Conservation (phyloP, 2,329 filamentous ascomycete genomes). For the Claviceps sp. region DNA sequence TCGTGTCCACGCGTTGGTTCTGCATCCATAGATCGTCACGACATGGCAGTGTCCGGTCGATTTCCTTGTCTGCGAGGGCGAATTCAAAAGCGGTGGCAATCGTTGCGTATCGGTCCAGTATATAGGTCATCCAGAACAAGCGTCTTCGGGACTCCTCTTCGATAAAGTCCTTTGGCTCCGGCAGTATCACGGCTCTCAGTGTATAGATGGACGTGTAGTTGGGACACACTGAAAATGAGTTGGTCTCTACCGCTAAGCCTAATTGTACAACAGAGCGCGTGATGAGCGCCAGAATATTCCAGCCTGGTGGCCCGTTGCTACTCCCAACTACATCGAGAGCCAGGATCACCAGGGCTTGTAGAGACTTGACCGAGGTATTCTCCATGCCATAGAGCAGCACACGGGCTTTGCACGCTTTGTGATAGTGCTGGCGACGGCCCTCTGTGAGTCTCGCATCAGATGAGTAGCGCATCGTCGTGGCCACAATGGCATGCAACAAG, state of each 20-base stretch:
- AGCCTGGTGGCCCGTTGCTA: constrained; percentile 81
- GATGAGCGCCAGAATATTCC: constrained; percentile 83
- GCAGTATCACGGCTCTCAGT: constrained; percentile 68
- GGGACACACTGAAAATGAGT: constrained; percentile 65
- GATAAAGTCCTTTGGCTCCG: constrained; percentile 72
- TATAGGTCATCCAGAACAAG: constrained; percentile 89
- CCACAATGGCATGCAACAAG: constrained; percentile 76
- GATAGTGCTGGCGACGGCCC: constrained; percentile 59
- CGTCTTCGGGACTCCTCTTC: constrained; percentile 78
- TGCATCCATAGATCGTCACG: constrained; percentile 75
- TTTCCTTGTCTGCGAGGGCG: constrained; percentile 76
- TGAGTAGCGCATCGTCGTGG: constrained; percentile 75
- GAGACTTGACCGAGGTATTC: constrained; percentile 74
- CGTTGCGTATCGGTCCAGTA: constrained; percentile 81
- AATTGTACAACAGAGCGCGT: constrained; percentile 80
- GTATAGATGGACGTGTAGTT: constrained; percentile 81
- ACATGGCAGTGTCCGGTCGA: constrained; percentile 76
- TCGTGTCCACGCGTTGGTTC: constrained; percentile 72
- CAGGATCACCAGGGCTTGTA: constrained; percentile 78
- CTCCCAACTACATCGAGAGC: constrained; percentile 74
- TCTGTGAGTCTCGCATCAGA: constrained; percentile 62
- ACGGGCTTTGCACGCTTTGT: constrained; percentile 69
- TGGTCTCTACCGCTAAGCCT: constrained; percentile 70
- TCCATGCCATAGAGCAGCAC: constrained; percentile 81
- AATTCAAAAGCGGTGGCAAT: constrained; percentile 89